Conservation (phyloP, 208 protist species). For the Herpetomonas tarakana region DNA sequence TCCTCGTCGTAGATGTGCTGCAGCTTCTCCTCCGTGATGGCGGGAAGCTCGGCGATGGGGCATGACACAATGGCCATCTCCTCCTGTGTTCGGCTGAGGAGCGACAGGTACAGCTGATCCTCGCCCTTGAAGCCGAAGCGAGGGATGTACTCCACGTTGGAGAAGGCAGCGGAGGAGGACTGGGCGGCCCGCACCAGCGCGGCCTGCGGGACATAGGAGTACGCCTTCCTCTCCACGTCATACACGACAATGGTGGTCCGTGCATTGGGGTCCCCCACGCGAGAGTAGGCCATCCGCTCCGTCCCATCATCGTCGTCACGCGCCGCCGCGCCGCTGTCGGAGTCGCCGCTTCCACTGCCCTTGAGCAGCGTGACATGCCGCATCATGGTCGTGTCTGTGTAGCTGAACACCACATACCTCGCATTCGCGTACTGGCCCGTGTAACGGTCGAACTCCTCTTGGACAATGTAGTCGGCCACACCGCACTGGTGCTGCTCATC, state of each 20-base stretch:
- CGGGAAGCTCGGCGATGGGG: conserved; percentile 40
- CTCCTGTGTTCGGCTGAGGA: conserved; percentile 72
- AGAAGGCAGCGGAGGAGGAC: conserved; percentile 18
- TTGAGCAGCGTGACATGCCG: conserved; percentile 54
- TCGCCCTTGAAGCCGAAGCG: conserved; percentile 79
- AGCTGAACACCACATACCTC: conserved; percentile 65
- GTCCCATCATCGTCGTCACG: conserved; percentile 16
- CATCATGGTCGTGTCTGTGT: conserved; percentile 74
- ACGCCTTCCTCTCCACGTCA: conserved; percentile 22
- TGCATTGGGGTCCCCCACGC: conserved; percentile 78
- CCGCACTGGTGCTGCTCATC: conserved; percentile 66
- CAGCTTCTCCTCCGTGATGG: conserved; percentile 27
- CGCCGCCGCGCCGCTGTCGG: conserved; percentile 4
- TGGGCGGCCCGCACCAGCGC: conserved; percentile 32
- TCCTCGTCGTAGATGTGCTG: conserved; percentile 18
- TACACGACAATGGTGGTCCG: conserved; percentile 56
- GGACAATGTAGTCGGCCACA: conserved; percentile 88
- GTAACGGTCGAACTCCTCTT: conserved; percentile 90
- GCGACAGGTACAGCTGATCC: conserved; percentile 56
- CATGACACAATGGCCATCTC: conserved; percentile 54
- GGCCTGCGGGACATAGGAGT: conserved; percentile 45
- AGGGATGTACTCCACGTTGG: conserved; percentile 68
- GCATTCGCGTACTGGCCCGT: conserved; percentile 83
- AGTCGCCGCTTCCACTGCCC: conserved; percentile 18
- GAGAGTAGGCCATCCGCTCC: conserved; percentile 74